Percentiles rank a stretch among this genome's conserved stretches.
These are phyloP conservation scores for Stylosanthes scabra DNA, from an alignment of 331 rosid species.

Conservation along the genomic window DNA sequence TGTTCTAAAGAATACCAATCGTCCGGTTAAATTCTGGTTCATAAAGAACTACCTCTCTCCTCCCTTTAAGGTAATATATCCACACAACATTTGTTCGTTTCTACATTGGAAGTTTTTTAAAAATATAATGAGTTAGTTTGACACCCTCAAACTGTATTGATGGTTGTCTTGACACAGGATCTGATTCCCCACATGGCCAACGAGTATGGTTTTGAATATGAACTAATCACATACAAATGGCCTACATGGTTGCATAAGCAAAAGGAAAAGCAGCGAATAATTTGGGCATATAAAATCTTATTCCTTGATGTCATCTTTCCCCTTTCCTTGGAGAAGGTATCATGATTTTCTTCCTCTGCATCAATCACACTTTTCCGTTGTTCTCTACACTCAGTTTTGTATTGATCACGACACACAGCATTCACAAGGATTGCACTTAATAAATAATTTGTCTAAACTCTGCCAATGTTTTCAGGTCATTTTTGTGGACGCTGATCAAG, in stretches of 20 bases:
- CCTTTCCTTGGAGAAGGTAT: slow-evolving; percentile 95
- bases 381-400: slow-evolving; percentile 36
- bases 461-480: slow-evolving; percentile 76
- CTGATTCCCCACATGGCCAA: slow-evolving; percentile 94
- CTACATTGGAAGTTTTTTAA: slow-evolving; percentile 14
- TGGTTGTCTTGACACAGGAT: slow-evolving; percentile 58
- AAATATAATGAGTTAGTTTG: slow-evolving; percentile 23
- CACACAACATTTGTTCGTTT: slow-evolving; percentile 16
- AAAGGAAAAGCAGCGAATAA: slow-evolving; percentile 96
- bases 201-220: slow-evolving; percentile 92
- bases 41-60: slow-evolving; percentile 99
- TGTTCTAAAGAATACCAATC: slow-evolving; percentile 89
- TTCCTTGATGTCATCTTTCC: slow-evolving; percentile 99
- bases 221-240: slow-evolving; percentile 96
- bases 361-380: slow-evolving; percentile 22
- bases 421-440: slow-evolving; percentile 13
- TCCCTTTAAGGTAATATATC: slow-evolving; percentile 81
- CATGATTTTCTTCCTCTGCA: slow-evolving; percentile 10
- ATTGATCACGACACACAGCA: slow-evolving; percentile 1
- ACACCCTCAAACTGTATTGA: slow-evolving; percentile 38
- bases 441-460: slow-evolving; percentile 35
- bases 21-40: slow-evolving; percentile 99
- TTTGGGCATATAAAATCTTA: slow-evolving; percentile 99
- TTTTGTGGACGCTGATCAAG: slow-evolving; percentile 97
- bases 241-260: slow-evolving; percentile 99